Percentiles rank a stretch among this genome's conserved stretches.
phyloP scores from a whole-genome alignment of 495 filamentous ascomycete species.

The Geoglossum glabrum region DNA sequence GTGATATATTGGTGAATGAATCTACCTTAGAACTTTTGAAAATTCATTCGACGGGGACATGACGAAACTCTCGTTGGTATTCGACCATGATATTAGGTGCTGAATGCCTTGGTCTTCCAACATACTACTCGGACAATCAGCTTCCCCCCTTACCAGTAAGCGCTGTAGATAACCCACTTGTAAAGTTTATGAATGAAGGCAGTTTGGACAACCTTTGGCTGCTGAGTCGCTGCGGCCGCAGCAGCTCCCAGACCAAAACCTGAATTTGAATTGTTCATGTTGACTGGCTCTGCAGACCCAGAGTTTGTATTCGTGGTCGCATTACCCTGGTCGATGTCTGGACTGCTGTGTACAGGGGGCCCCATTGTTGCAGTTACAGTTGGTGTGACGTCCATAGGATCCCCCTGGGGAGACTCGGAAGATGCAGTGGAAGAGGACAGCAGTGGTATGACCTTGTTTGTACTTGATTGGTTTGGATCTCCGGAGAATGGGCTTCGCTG shows the following conservation, averaged over 20 bases:
- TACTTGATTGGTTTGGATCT: constrained; percentile 1
- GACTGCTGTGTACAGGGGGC: constrained; percentile 24
- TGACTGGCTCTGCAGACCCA: neutral
- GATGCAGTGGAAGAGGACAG: constrained; percentile 22
- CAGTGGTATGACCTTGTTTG: constrained; percentile 20
- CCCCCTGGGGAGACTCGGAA: constrained; percentile 19
- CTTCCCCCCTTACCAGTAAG: constrained; percentile 2
- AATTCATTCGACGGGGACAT: constrained; percentile 96
- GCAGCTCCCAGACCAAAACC: constrained; percentile 28
- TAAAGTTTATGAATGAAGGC: constrained; percentile 99
- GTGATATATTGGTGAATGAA: constrained; percentile 10
- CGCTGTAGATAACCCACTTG: constrained; percentile 44
- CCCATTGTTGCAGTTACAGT: constrained; percentile 22
- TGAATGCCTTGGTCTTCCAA: constrained; percentile 82
- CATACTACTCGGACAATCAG: constrained; percentile 45
- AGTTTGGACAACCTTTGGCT: constrained; percentile 94
- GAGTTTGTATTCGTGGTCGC: constrained; percentile 10
- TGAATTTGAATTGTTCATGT: constrained; percentile 11
- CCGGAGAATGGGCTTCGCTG: neutral
- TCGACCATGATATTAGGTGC: constrained; percentile 91
- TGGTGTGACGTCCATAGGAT: constrained; percentile 32
- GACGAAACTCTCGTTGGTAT: constrained; percentile 85
- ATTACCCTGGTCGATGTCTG: constrained; percentile 25
- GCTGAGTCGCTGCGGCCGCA: constrained; percentile 60
- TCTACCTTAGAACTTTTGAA: constrained; percentile 93